phyloP scores from a whole-genome alignment of 257 asterid species.

The Petunia axillaris region DNA sequence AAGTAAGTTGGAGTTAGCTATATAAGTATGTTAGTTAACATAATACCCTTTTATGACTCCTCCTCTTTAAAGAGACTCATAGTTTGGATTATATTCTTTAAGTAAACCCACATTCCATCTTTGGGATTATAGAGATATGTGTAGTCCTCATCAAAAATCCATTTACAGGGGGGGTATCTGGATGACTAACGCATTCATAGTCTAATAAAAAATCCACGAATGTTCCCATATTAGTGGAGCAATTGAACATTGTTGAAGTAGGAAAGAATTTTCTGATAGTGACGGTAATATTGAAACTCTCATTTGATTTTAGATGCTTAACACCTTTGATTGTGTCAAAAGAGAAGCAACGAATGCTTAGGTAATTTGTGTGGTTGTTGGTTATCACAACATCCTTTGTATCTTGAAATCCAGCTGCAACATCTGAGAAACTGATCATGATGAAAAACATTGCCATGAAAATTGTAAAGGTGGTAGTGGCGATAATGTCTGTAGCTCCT shows the following conservation, averaged over 20 bases:
- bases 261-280: slow-evolving; percentile 38
- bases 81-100: slow-evolving; percentile 57
- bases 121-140: slow-evolving; percentile 45
- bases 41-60: slow-evolving; percentile 68
- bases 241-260: slow-evolving; percentile 53
- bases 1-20: not conserved
- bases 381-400: slow-evolving; percentile 41
- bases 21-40: slow-evolving; percentile 39
- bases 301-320: slow-evolving; percentile 48
- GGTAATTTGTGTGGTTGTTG: slow-evolving; percentile 66
- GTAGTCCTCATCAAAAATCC: slow-evolving; percentile 61
- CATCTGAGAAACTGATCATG: not conserved
- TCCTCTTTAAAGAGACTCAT: slow-evolving; percentile 71
- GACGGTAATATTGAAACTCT: slow-evolving; percentile 42
- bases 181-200: slow-evolving; percentile 39
- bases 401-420: not conserved
- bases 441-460: not conserved
- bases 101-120: slow-evolving; percentile 30
- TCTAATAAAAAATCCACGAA: slow-evolving; percentile 48
- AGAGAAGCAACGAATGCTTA: slow-evolving; percentile 64
- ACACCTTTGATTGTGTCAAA: slow-evolving; percentile 40
- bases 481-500: not conserved
- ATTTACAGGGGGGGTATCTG: slow-evolving; percentile 40
- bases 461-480: not conserved
- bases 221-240: slow-evolving; percentile 83